Conservation (phyloP, 371 early-diverging fungal genomes). For the Amoeboaphelidium protococcarum region DNA sequence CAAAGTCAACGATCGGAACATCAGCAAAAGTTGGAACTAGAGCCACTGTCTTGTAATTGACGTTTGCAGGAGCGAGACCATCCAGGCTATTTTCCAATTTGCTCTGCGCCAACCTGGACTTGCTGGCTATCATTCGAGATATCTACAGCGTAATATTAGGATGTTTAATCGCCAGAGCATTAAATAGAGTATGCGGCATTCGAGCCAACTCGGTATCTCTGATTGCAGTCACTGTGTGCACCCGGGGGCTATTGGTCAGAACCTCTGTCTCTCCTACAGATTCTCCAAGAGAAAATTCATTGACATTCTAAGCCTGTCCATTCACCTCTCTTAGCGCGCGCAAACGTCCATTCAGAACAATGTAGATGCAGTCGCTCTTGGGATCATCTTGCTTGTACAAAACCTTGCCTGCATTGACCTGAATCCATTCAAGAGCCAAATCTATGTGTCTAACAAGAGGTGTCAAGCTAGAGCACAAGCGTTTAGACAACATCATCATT, state of each 20-base stretch:
- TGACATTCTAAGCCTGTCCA: slow-evolving; percentile 46
- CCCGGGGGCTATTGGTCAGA: slow-evolving; percentile 27
- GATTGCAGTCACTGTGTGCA: slow-evolving; percentile 84
- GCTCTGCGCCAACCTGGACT: slow-evolving; percentile 6
- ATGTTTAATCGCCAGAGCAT: slow-evolving; percentile 54
- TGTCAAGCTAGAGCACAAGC: slow-evolving; percentile 48
- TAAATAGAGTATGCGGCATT: slow-evolving; percentile 81
- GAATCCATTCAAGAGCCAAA: slow-evolving; percentile 85
- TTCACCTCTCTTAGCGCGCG: slow-evolving; percentile 39
- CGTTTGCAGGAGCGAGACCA: slow-evolving; percentile 7
- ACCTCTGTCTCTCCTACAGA: slow-evolving; percentile 85
- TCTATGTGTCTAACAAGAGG: slow-evolving; percentile 56
- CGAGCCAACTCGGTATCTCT: slow-evolving; percentile 82
- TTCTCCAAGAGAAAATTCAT: slow-evolving; percentile 78
- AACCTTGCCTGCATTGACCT: slow-evolving; percentile 68
- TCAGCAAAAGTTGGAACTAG: slow-evolving; percentile 54
- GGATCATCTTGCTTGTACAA: slow-evolving; percentile 60
- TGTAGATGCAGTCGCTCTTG: slow-evolving; percentile 50
- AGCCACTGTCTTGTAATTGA: slow-evolving; percentile 72
- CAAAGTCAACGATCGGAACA: slow-evolving; percentile 70
- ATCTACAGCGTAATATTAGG: slow-evolving; percentile 77
- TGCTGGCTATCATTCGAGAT: slow-evolving; percentile 58
- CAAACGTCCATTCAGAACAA: slow-evolving; percentile 78
- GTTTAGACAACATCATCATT: slow-evolving; percentile 57
- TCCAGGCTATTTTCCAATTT: slow-evolving; percentile 1